These are phyloP conservation scores for Cladosporium sp. DNA, from an alignment of 2,329 filamentous ascomycete species.

Conservation along the genomic window DNA sequence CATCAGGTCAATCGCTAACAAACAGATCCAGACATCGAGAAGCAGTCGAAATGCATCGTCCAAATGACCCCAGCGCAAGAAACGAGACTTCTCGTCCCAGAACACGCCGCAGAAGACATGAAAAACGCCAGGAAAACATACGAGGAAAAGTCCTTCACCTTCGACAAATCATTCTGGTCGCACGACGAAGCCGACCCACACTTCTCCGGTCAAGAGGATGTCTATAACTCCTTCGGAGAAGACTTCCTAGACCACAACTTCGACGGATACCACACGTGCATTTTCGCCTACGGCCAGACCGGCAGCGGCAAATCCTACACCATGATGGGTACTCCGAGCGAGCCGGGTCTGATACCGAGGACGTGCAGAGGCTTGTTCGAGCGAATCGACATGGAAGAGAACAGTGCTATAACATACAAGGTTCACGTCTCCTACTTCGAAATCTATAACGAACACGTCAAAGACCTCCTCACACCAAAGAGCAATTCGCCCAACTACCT, in stretches of 20 bases:
- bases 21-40: slow-evolving; percentile 63
- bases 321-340: slow-evolving; percentile 84
- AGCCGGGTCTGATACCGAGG: slow-evolving; percentile 86
- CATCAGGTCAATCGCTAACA: slow-evolving; percentile 20
- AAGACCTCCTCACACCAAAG: slow-evolving; percentile 79
- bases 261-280: slow-evolving; percentile 97
- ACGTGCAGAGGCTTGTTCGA: slow-evolving; percentile 96
- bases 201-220: slow-evolving; percentile 87
- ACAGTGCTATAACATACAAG: slow-evolving; percentile 90
- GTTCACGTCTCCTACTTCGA: slow-evolving; percentile 98
- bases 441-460: slow-evolving; percentile 98
- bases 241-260: slow-evolving; percentile 99
- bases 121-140: slow-evolving; percentile 64
- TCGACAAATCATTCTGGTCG: slow-evolving; percentile 98
- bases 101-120: slow-evolving; percentile 21
- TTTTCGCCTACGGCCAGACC: slow-evolving; percentile 79
- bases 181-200: slow-evolving; percentile 73
- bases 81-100: slow-evolving; percentile 72
- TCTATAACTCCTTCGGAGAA: slow-evolving; percentile 90
- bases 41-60: slow-evolving; percentile 77
- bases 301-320: slow-evolving; percentile 98
- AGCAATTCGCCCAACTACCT: slow-evolving; percentile 83
- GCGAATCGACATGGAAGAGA: slow-evolving; percentile 78
- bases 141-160: slow-evolving; percentile 89
- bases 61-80: slow-evolving; percentile 88